A percentile compares a stretch with the other conserved stretches of the same genome.
Conservation (phyloP, 805 yeast species). For the Jamesozyma gamospora region DNA sequence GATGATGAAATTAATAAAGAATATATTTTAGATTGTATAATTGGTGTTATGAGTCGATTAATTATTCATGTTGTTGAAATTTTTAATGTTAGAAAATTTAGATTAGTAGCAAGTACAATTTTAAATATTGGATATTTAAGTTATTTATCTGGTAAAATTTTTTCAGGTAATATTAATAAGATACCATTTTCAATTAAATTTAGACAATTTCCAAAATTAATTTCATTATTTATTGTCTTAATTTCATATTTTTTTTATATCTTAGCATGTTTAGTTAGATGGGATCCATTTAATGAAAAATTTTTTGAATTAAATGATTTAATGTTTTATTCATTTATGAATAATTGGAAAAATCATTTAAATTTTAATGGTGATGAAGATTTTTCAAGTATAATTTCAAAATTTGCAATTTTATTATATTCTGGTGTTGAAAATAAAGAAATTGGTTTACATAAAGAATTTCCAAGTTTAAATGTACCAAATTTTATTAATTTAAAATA, state of each 20-base stretch:
- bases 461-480: constrained; percentile 15
- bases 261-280: constrained; percentile 51
- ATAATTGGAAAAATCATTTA: constrained; percentile 31
- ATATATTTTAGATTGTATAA: constrained; percentile 30
- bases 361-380: constrained; percentile 28
- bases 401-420: constrained; percentile 17
- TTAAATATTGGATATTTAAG: constrained; percentile 44
- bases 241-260: constrained; percentile 45
- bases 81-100: constrained; percentile 40
- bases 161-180: constrained; percentile 34
- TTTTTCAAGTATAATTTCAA: constrained; percentile 15
- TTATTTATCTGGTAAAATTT: constrained; percentile 36
- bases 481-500: constrained; percentile 9
- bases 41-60: constrained; percentile 50
- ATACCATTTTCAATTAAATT: constrained; percentile 52
- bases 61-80: constrained; percentile 55
- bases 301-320: constrained; percentile 13
- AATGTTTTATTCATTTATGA: constrained; percentile 24
- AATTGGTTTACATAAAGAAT: constrained; percentile 21
- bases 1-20: background rate
- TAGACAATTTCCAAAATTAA: constrained; percentile 54
- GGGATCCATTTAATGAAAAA: constrained; percentile 15
- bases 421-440: constrained; percentile 14
- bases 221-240: constrained; percentile 42
- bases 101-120: constrained; percentile 55